phyloP scores from a whole-genome alignment of 2,329 filamentous ascomycete species.

The Penicillium sp. region DNA sequence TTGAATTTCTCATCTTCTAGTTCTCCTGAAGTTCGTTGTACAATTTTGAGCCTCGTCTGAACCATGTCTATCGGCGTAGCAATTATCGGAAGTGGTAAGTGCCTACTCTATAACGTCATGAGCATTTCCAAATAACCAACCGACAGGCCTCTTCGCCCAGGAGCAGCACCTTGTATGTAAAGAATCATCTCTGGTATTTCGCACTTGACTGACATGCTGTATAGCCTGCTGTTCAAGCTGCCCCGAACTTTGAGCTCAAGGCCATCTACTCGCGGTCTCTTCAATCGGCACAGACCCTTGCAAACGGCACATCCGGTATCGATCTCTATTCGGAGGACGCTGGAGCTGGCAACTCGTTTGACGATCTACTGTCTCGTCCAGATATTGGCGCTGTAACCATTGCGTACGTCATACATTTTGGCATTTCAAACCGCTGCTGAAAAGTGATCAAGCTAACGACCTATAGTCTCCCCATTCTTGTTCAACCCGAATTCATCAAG shows the following conservation, averaged over 20 bases:
- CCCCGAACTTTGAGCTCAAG: constrained; percentile 48
- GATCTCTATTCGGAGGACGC: constrained; percentile 58
- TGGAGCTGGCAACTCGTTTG: constrained; percentile 43
- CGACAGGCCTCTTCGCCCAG: constrained; percentile 53
- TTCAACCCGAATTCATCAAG: constrained; percentile 52
- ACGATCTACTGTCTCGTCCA: constrained; percentile 47
- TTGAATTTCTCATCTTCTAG: neutral
- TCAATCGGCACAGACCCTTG: constrained; percentile 50
- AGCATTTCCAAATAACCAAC: constrained; percentile 1
- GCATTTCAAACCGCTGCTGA: neutral
- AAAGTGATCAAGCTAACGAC: neutral
- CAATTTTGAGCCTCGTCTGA: neutral
- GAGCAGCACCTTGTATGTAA: constrained; percentile 53
- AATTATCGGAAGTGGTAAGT: constrained; percentile 52
- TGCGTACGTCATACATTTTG: constrained; percentile 36
- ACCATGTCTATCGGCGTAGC: constrained; percentile 48
- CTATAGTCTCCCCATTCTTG: constrained; percentile 50
- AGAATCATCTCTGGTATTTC: neutral
- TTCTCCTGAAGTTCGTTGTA: neutral
- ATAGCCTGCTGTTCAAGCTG: constrained; percentile 52
- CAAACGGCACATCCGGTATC: constrained; percentile 34
- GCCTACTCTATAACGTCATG: neutral
- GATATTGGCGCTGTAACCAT: constrained; percentile 54
- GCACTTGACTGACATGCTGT: constrained; percentile 3
- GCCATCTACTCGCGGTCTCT: constrained; percentile 60